Evolutionary conservation across 805 yeast species (phyloP).

Genomic region (Priceomyces medius): DNA sequence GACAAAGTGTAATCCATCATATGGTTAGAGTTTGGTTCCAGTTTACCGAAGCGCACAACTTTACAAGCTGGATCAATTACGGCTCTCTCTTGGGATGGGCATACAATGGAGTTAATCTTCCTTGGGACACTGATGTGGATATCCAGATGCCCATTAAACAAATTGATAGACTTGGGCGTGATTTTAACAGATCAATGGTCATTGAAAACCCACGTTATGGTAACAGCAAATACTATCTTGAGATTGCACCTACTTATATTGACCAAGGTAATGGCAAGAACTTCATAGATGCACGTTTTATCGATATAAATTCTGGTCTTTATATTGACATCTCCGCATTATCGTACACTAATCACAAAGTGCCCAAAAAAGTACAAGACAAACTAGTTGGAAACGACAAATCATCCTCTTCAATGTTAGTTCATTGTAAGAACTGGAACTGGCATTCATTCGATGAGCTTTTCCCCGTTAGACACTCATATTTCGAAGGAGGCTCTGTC

Average conservation of each 20-base stretch:
- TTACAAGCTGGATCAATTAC: constrained; percentile 28
- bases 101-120: constrained; percentile 30
- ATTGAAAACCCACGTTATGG: constrained; percentile 33
- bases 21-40: constrained; percentile 38
- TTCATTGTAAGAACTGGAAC: constrained; percentile 40
- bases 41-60: constrained; percentile 30
- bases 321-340: constrained; percentile 47
- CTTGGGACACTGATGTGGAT: constrained; percentile 33
- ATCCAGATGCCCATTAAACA: constrained; percentile 27
- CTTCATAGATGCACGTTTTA: constrained; percentile 37
- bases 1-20: constrained; percentile 37
- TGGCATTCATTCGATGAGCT: constrained; percentile 38
- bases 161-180: constrained; percentile 23
- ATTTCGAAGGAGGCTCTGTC: constrained; percentile 35
- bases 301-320: constrained; percentile 38
- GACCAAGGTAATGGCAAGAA: constrained; percentile 44
- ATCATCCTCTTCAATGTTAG: constrained; percentile 18
- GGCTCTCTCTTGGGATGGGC: constrained; percentile 32
- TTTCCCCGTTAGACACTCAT: constrained; percentile 35
- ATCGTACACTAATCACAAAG: constrained; percentile 22
- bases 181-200: constrained; percentile 23
- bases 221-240: constrained; percentile 24
- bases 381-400: constrained; percentile 8
- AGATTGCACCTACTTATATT: constrained; percentile 25
- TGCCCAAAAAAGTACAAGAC: constrained; percentile 15